Evolutionary conservation across 495 filamentous ascomycete genomes (phyloP).

Genomic region (Aspergillus hancockii): DNA sequence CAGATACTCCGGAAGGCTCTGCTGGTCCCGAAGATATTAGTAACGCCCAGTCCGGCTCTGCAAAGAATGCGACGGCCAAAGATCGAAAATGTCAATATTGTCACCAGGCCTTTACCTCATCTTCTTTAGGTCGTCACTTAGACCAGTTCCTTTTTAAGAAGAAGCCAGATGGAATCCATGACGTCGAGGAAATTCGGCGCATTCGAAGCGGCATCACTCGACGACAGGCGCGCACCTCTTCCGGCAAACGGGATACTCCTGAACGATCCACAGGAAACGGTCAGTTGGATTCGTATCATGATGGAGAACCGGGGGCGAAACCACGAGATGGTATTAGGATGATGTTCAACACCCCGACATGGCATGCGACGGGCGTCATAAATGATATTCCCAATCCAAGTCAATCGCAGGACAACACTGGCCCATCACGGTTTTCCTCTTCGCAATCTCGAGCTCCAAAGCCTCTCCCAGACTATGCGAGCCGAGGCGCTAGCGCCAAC

Average conservation of each 20-base stretch:
- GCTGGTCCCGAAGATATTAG: slow-evolving; percentile 39
- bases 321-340: slow-evolving; percentile 47
- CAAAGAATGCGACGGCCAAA: slow-evolving; percentile 56
- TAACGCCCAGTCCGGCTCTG: slow-evolving; percentile 30
- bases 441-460: slow-evolving; percentile 43
- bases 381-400: slow-evolving; percentile 65
- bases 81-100: slow-evolving; percentile 87
- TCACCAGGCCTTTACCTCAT: slow-evolving; percentile 82
- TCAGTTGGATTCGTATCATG: slow-evolving; percentile 25
- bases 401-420: slow-evolving; percentile 33
- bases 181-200: slow-evolving; percentile 83
- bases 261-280: slow-evolving; percentile 35
- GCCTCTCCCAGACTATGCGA: slow-evolving; percentile 59
- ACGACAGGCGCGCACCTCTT: slow-evolving; percentile 67
- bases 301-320: slow-evolving; percentile 30
- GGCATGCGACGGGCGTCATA: slow-evolving; percentile 81
- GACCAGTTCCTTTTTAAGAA: slow-evolving; percentile 88
- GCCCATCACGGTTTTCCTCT: slow-evolving; percentile 40
- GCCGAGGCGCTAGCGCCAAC: slow-evolving; percentile 56
- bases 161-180: slow-evolving; percentile 84
- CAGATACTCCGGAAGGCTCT: slow-evolving; percentile 53
- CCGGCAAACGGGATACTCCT: slow-evolving; percentile 55
- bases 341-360: slow-evolving; percentile 63
- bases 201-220: slow-evolving; percentile 81
- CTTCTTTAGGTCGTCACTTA: slow-evolving; percentile 87